Percentiles rank a stretch among this genome's conserved stretches.
phyloP scores from a whole-genome alignment of 257 asterid species.

The Knoxia roxburghii region DNA sequence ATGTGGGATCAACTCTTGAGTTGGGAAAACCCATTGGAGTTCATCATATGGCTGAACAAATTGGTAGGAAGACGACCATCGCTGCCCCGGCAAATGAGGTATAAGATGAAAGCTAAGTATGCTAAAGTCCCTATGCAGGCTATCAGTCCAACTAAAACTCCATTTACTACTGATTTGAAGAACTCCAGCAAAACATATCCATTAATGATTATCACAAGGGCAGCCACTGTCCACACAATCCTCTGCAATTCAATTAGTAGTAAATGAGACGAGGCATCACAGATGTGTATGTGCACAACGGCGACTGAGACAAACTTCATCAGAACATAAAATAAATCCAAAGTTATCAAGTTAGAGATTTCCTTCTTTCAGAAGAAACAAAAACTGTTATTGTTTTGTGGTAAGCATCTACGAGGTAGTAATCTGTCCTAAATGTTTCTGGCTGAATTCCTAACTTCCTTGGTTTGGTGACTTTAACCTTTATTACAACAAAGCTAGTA shows the following conservation, averaged over 20 bases:
- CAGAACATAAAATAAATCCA: too few relatives aligned
- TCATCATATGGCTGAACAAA: slow-evolving; percentile 22
- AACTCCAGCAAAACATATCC: slow-evolving; percentile 66
- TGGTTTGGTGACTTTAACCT: not conserved
- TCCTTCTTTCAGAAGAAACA: too few relatives aligned
- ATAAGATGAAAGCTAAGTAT: slow-evolving; percentile 44
- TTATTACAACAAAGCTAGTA: not conserved
- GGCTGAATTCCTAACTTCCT: not conserved
- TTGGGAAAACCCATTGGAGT: slow-evolving; percentile 37
- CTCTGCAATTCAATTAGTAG: slow-evolving; percentile 35
- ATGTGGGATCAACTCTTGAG: slow-evolving; percentile 27
- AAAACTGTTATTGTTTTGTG: too few relatives aligned
- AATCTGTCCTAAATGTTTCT: not conserved
- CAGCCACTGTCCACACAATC: slow-evolving; percentile 57
- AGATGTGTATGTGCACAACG: too few relatives aligned
- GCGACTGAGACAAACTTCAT: too few relatives aligned
- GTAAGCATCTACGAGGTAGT: too few relatives aligned
- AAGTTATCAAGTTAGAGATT: too few relatives aligned
- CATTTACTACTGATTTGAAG: slow-evolving; percentile 54
- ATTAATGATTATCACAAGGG: slow-evolving; percentile 51
- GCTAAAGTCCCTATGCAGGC: slow-evolving; percentile 39
- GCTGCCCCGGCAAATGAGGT: slow-evolving; percentile 45
- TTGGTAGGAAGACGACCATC: slow-evolving; percentile 21
- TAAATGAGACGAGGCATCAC: too few relatives aligned
- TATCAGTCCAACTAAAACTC: slow-evolving; percentile 33